Evolutionary conservation across 345 rosid genomes (phyloP), one percentile per base, ranked within the genome.

Genomic region (Populus davidiana): DNA sequence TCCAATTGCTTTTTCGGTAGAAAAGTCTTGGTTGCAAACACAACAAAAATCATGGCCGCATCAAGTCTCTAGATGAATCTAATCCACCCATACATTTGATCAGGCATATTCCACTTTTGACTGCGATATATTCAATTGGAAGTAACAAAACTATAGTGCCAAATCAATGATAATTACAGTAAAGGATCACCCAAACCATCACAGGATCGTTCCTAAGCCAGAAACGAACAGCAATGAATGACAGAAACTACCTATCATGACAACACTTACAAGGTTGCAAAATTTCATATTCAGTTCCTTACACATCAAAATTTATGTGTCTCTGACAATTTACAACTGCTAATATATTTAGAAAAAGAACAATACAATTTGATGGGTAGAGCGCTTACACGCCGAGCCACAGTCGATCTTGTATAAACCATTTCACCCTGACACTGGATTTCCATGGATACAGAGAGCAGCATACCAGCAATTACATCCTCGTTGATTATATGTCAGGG

Each of bases 361-460:
- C 74, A 67, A 69, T 17, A 63, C 62, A 70, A 65, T 72, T 69
- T 78, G 61, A 68, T 43, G 44, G 38, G 72, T 67, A 73, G 72
- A 69, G 87, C 65, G 77, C 87, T 87, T 83, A 70, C 88, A 79
- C 80, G 87, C 88, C 36, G 70, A 27, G 67, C 75, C 83, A 75
- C 16, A 39, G 11, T 41, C 63, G 4, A 69, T 70, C 66, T 73
- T 69, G 80, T 35, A 69, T 18, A 36, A 71, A 8, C 38, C 69
- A 56, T 67, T 38, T 20, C 59, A 36, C 33, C 25, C 67, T 54
- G 38, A 17, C 31, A 9, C n/a, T 73, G 44, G 78, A 31, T 20
- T 73, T 38, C 41, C 25, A 14, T 20, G 56, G 70, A 41, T 12
- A 61, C 36, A 47, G 70, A 54, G 63, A 62, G 29, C 70, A 50